Evolutionary conservation across 805 yeast genomes (phyloP).

Genomic region (Metschnikowia aberdeeniae): DNA sequence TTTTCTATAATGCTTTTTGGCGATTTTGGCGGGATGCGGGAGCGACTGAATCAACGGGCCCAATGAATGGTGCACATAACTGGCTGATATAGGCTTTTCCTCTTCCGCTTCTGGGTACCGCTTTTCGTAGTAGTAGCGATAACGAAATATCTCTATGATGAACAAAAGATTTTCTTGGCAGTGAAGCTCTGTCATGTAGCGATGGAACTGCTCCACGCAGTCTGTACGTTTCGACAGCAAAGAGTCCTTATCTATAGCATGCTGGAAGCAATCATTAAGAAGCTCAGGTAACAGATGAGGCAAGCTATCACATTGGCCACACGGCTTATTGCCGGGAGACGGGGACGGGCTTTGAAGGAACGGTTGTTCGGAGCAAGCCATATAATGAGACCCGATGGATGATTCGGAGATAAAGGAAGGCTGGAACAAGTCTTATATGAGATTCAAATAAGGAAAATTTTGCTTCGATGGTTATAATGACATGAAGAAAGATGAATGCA

Average conservation of each 20-base stretch:
- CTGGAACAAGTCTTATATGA: no score
- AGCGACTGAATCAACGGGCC: conserved; percentile 12
- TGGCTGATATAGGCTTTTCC: conserved; percentile 1
- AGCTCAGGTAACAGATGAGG: conserved; percentile 25
- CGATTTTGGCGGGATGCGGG: conserved; percentile 13
- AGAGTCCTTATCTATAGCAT: conserved; percentile 19
- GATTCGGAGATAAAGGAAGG: no score
- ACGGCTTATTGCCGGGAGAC: not conserved
- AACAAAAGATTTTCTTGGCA: conserved; percentile 45
- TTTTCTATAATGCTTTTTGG: conserved; percentile 5
- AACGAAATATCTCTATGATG: conserved; percentile 42
- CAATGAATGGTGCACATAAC: conserved; percentile 13
- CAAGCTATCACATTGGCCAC: conserved; percentile 2
- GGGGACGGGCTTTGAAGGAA: not conserved
- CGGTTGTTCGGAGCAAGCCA: not conserved
- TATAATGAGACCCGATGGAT: not conserved
- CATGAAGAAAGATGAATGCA: no score
- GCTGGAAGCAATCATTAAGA: conserved; percentile 30
- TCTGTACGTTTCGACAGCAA: conserved; percentile 14
- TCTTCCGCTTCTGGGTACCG: conserved; percentile 13
- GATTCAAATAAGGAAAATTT: no score
- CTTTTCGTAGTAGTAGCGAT: conserved; percentile 41
- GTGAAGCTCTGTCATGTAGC: conserved; percentile 35
- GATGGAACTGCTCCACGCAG: conserved; percentile 27
- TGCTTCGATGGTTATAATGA: no score